Evolutionary conservation across 768 basidiomycete genomes (phyloP), one percentile per base, ranked within the genome.

Genomic region (Infundibulicybe gibba): DNA sequence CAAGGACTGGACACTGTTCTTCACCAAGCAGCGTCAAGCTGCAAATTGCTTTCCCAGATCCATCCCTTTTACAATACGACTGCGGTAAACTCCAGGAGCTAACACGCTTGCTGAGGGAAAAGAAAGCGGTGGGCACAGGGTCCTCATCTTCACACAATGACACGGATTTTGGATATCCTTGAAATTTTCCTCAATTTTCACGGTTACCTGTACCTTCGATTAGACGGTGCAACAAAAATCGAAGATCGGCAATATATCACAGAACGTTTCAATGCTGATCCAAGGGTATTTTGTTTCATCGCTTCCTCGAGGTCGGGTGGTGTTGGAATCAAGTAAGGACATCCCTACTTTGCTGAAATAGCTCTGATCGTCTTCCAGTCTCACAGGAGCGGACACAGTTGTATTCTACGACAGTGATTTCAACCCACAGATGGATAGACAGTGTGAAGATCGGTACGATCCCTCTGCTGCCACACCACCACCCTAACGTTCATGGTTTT

Each of bases 131-230:
- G 92, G 93, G 0, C 94, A 97, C 61, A 87, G 94, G 6, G 77
- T 90, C 19, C 75, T 98, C 40, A 94, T 98, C 52, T 98, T 98
- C 66, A 97, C 94, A 0, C 94, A 98, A 97, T 97, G 94, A 95
- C 94, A 25, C 77, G 78, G 49, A 85, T 98, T 30, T 75, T 98
- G 49, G 94, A 98, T 61, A 91, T 98, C 49, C 77, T 98, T 44
- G 94, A 97, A 62, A 84, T 85, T 14, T 98, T 93, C 64, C 76
- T 97, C 48, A 94, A 88, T 56, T 84, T 92, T 47, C 92, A 94
- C 59, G 94, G 94, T 0, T 89, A 94, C 61, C 79, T 94, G 10
- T 98, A 98, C 63, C 78, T 95, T 15, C 79, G 94, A n/a, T 69
- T 98, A 31, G 94, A 98, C 59, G 94, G 94, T 2, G 86, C 90